These are phyloP conservation scores for Stentor roeselii DNA, from an alignment of 73 alveolate species.

Conservation along the genomic window DNA sequence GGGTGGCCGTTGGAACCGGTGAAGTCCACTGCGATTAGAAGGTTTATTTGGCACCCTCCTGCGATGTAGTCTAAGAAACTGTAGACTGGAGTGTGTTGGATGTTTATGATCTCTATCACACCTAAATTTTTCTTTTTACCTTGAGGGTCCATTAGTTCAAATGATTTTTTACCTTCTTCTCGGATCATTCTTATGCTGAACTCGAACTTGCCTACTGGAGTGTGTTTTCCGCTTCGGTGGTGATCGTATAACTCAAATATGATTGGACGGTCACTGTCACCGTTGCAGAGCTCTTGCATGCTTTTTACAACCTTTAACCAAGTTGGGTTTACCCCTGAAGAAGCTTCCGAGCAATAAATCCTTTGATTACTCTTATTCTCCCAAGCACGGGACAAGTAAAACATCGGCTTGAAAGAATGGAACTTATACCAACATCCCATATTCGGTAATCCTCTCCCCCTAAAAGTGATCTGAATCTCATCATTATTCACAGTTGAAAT, in stretches of 20 bases:
- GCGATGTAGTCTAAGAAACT: slow-evolving; percentile 32
- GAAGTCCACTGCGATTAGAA: slow-evolving; percentile 35
- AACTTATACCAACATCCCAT: neutral
- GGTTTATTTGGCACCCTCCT: slow-evolving; percentile 37
- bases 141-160: neutral
- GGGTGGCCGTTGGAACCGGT: slow-evolving; percentile 33
- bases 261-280: slow-evolving; percentile 41
- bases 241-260: slow-evolving; percentile 49
- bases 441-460: neutral
- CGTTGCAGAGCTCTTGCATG: slow-evolving; percentile 45
- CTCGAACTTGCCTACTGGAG: slow-evolving; percentile 30
- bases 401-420: neutral
- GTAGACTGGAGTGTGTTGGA: neutral
- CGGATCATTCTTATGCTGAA: slow-evolving; percentile 28
- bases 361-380: neutral
- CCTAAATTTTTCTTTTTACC: neutral
- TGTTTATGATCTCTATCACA: neutral
- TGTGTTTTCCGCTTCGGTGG: slow-evolving; percentile 42
- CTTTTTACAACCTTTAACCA: slow-evolving; percentile 26
- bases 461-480: neutral
- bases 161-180: neutral
- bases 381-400: neutral
- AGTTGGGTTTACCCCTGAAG: slow-evolving; percentile 25
- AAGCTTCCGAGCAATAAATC: slow-evolving; percentile 32
- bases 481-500: neutral